Percentiles rank a stretch among this genome's conserved stretches.
Evolutionary conservation across 495 filamentous ascomycete genomes (phyloP).

Genomic region (Trypethelium eluteriae): DNA sequence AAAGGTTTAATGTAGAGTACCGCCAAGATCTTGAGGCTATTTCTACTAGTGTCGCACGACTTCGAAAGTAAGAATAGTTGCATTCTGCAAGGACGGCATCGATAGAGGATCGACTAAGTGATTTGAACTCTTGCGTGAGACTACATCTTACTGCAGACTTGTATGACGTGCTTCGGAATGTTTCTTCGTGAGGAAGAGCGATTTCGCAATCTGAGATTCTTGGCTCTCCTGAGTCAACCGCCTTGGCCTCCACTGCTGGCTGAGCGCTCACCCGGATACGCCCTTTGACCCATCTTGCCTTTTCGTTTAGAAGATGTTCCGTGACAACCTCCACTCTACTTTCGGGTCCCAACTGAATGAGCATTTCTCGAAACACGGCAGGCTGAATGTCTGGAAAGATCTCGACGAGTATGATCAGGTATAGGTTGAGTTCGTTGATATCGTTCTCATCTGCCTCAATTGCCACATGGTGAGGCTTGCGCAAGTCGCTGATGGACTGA

Average conservation of each 20-base stretch:
- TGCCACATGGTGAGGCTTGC: not conserved
- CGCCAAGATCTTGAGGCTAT: conserved; percentile 79
- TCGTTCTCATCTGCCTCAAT: conserved; percentile 41
- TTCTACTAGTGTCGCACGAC: conserved; percentile 64
- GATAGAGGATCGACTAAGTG: conserved; percentile 68
- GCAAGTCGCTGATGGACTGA: not conserved
- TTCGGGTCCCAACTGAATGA: conserved; percentile 69
- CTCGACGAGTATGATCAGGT: conserved; percentile 59
- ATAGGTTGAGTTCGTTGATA: conserved; percentile 65
- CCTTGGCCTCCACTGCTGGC: conserved; percentile 13
- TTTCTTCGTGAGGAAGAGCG: conserved; percentile 57
- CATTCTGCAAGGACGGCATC: conserved; percentile 82
- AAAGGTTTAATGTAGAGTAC: conserved; percentile 43
- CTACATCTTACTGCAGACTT: conserved; percentile 57
- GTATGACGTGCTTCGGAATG: conserved; percentile 67
- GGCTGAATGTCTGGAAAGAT: conserved; percentile 83
- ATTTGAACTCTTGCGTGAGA: conserved; percentile 72
- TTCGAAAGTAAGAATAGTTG: conserved; percentile 79
- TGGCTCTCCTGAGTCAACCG: not conserved
- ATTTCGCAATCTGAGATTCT: conserved; percentile 14
- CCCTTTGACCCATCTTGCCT: conserved; percentile 64
- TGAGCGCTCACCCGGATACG: conserved; percentile 37
- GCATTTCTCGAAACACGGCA: conserved; percentile 88
- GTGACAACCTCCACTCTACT: conserved; percentile 79
- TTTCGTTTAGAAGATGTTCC: conserved; percentile 72